These are phyloP conservation scores for Cadophora luteo-olivacea DNA, from an alignment of 2,329 filamentous ascomycete genomes.

Conservation along the genomic window DNA sequence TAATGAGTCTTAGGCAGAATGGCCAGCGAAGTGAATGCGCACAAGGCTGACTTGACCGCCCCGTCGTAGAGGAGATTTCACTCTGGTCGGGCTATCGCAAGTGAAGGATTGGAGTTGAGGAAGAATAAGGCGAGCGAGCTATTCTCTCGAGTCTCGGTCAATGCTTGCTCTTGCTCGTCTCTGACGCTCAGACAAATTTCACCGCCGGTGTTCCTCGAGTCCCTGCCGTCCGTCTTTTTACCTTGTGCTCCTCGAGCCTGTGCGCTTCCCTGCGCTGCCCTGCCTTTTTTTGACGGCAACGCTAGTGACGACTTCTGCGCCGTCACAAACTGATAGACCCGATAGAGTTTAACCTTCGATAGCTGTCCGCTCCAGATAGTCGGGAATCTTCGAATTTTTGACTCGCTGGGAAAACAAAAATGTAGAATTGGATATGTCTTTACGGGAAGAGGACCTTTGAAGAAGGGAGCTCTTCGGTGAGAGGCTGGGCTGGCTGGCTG, in stretches of 20 bases:
- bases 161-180: background rate
- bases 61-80: background rate
- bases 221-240: constrained; percentile 2
- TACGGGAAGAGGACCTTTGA: background rate
- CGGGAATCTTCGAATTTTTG: background rate
- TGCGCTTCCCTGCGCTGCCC: background rate
- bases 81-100: background rate
- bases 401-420: background rate
- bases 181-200: constrained; percentile 25
- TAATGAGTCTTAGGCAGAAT: constrained; percentile 8
- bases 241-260: background rate
- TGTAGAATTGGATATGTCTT: background rate
- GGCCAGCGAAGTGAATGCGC: constrained; percentile 3
- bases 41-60: constrained; percentile 13
- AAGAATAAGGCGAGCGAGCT: background rate
- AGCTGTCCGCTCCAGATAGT: background rate
- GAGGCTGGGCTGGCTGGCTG: background rate
- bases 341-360: background rate
- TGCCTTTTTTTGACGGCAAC: constrained; percentile 17
- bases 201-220: constrained; percentile 21
- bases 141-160: background rate
- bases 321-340: constrained; percentile 1
- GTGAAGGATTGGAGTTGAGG: background rate
- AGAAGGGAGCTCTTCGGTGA: background rate
- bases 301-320: constrained; percentile 29